Conservation (phyloP, 495 filamentous ascomycete genomes). For the Neurospora tetrasperma region DNA sequence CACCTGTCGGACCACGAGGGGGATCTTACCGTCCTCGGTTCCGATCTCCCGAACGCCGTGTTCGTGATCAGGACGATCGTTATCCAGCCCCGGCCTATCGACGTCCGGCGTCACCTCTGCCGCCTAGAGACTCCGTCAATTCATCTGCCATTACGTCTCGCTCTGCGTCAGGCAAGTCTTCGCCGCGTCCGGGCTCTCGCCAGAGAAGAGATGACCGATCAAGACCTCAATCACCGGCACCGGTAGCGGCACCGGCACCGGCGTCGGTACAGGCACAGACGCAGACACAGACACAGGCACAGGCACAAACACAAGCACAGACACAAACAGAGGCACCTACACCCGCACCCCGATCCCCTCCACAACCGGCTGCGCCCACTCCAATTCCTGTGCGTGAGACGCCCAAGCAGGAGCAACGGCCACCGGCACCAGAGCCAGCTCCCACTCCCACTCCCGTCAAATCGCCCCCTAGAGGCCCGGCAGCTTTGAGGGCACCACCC, state of each 20-base stretch:
- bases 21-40: slow-evolving; percentile 34
- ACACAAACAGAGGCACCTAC: slow-evolving; percentile 8
- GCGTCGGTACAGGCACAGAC: neutral
- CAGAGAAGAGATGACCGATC: slow-evolving; percentile 35
- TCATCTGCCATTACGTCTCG: slow-evolving; percentile 34
- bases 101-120: slow-evolving; percentile 25
- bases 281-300: neutral
- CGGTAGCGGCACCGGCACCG: slow-evolving; percentile 4
- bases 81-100: slow-evolving; percentile 26
- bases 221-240: slow-evolving; percentile 26
- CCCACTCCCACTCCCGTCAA: slow-evolving; percentile 13
- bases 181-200: slow-evolving; percentile 30
- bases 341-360: slow-evolving; percentile 12
- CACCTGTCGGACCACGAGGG: slow-evolving; percentile 23
- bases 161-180: slow-evolving; percentile 32
- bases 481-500: slow-evolving; percentile 35
- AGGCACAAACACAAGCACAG: neutral
- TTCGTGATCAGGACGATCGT: slow-evolving; percentile 34
- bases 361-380: slow-evolving; percentile 11
- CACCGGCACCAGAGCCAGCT: slow-evolving; percentile 14
- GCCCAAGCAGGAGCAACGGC: slow-evolving; percentile 15
- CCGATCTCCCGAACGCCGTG: slow-evolving; percentile 34
- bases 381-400: slow-evolving; percentile 16
- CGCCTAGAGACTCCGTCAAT: slow-evolving; percentile 31
- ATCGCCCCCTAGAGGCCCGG: slow-evolving; percentile 39